Evolutionary conservation across 495 filamentous ascomycete species (phyloP).

Genomic region (Talaromyces thailandensis): DNA sequence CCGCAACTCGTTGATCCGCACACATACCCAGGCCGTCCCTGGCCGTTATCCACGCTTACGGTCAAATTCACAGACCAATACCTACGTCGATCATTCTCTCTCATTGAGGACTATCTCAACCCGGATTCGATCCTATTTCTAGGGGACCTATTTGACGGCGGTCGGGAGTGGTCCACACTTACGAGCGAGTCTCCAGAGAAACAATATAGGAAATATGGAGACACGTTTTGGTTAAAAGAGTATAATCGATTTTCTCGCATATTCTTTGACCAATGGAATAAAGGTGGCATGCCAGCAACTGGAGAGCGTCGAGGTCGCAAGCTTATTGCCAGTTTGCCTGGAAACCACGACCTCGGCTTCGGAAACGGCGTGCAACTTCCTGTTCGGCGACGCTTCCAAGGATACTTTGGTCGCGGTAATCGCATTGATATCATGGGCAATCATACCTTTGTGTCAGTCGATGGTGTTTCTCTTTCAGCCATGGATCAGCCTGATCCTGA

Average conservation of each 20-base stretch:
- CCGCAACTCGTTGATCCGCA: conserved; percentile 98
- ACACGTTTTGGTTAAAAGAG: conserved; percentile 74
- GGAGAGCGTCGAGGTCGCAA: conserved; percentile 41
- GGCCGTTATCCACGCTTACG: conserved; percentile 74
- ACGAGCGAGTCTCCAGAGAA: conserved; percentile 57
- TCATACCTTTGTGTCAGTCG: conserved; percentile 89
- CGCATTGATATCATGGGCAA: conserved; percentile 85
- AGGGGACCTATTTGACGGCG: conserved; percentile 94
- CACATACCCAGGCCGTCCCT: conserved; percentile 88
- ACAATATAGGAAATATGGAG: conserved; percentile 66
- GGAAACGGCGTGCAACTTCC: conserved; percentile 70
- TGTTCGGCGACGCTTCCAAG: conserved; percentile 72
- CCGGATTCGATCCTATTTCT: conserved; percentile 85
- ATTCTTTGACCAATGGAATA: conserved; percentile 58
- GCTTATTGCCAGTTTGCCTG: conserved; percentile 75
- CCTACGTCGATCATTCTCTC: conserved; percentile 66
- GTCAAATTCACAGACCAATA: conserved; percentile 83
- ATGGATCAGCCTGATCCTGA: conserved; percentile 42
- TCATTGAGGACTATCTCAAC: conserved; percentile 56
- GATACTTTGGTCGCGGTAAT: conserved; percentile 85
- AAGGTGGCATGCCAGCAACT: conserved; percentile 27
- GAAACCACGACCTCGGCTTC: conserved; percentile 97
- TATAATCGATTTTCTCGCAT: conserved; percentile 72
- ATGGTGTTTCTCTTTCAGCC: conserved; percentile 79
- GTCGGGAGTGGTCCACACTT: conserved; percentile 81